A percentile compares a stretch with the other conserved stretches of the same genome.
Evolutionary conservation across 1,284 basidiomycete species (phyloP).

Genomic region (Ceratobasidium sp.): DNA sequence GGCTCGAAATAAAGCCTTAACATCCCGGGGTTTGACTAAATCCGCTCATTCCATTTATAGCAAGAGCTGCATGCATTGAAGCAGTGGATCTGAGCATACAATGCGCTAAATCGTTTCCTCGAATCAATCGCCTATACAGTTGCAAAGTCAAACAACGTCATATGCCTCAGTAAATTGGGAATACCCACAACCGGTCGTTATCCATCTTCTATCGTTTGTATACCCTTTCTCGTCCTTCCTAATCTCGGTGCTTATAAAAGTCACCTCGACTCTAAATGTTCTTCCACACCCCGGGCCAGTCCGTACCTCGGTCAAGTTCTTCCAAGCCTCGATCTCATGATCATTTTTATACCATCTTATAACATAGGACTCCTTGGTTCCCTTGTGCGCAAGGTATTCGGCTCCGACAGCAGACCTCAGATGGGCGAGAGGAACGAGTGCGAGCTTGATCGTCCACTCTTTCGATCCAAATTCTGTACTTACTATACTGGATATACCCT

Average conservation of each 20-base stretch:
- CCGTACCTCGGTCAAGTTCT: not conserved
- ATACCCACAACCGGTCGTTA: too few relatives aligned
- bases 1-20: not conserved
- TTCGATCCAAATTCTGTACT: too few relatives aligned
- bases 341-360: not conserved
- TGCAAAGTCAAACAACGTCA: too few relatives aligned
- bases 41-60: too few relatives aligned
- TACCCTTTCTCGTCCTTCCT: conserved; percentile 16
- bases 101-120: too few relatives aligned
- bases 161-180: too few relatives aligned
- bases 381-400: conserved; percentile 14
- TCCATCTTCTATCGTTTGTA: not conserved
- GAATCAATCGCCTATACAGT: too few relatives aligned
- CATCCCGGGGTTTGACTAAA: conserved; percentile 12
- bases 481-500: too few relatives aligned
- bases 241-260: conserved; percentile 11
- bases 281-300: not conserved
- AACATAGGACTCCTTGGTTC: not conserved
- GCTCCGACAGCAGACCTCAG: conserved; percentile 50
- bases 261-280: not conserved
- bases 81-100: too few relatives aligned
- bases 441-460: conserved; percentile 50
- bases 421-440: conserved; percentile 65
- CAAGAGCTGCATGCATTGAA: too few relatives aligned
- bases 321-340: not conserved